These are phyloP conservation scores for Candida easanensis DNA, from an alignment of 805 yeast genomes.

Conservation along the genomic window DNA sequence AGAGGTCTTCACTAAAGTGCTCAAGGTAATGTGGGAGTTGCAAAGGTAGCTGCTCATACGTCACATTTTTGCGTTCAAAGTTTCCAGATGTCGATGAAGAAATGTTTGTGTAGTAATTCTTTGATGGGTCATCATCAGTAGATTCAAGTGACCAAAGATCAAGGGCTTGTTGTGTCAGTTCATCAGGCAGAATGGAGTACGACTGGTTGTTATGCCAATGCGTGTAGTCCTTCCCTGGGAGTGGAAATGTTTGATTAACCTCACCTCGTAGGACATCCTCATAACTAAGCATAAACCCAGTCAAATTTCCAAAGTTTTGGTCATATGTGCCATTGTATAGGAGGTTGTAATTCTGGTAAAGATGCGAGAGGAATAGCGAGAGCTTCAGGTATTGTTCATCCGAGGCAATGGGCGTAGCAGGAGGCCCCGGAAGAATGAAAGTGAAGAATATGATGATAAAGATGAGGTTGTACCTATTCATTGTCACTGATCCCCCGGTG, in stretches of 20 bases:
- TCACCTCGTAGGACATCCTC: conserved; percentile 49
- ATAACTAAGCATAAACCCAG: conserved; percentile 70
- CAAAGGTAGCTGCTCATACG: conserved; percentile 20
- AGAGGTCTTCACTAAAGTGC: conserved; percentile 15
- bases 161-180: conserved; percentile 45
- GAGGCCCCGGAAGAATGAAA: conserved; percentile 41
- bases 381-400: conserved; percentile 37
- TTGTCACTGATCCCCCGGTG: conserved; percentile 1
- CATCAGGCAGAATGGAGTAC: conserved; percentile 59
- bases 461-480: conserved; percentile 26
- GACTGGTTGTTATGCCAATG: conserved; percentile 49
- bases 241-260: conserved; percentile 54
- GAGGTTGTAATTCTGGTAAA: conserved; percentile 30
- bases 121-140: conserved; percentile 8
- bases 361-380: conserved; percentile 36
- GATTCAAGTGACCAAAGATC: conserved; percentile 49
- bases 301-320: conserved; percentile 63
- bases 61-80: conserved; percentile 27
- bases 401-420: conserved; percentile 29
- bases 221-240: conserved; percentile 42
- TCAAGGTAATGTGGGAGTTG: conserved; percentile 22
- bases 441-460: conserved; percentile 27
- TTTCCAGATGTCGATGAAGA: conserved; percentile 47
- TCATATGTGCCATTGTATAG: conserved; percentile 42
- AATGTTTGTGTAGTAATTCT: conserved; percentile 40